These are phyloP conservation scores for Kodamaea hsintzibuensis DNA, from an alignment of 805 yeast species.

Conservation along the genomic window DNA sequence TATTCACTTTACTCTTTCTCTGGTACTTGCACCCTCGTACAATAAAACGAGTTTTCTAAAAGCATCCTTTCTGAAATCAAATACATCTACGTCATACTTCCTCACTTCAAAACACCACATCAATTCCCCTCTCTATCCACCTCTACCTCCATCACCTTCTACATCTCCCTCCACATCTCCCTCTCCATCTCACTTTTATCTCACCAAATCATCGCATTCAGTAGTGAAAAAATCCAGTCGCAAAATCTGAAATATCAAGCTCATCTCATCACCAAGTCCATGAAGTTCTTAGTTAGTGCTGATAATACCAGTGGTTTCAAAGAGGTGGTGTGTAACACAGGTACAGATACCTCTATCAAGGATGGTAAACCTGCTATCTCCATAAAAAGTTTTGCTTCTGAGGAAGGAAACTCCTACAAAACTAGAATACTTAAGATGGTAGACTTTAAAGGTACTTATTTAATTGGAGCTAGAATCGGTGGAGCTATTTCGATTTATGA, in stretches of 20 bases:
- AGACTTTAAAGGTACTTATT: conserved; percentile 29
- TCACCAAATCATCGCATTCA: neutral
- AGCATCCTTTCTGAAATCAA: no score
- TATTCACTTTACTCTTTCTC: no score
- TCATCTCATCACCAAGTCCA: conserved; percentile 19
- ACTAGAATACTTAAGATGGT: conserved; percentile 38
- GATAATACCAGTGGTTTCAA: conserved; percentile 69
- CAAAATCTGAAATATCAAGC: conserved; percentile 1
- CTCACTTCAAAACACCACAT: no score
- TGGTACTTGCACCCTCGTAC: no score
- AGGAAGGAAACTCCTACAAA: conserved; percentile 12
- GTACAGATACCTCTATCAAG: conserved; percentile 79
- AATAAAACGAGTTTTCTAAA: no score
- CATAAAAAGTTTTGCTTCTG: conserved; percentile 42
- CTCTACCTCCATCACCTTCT: no score
- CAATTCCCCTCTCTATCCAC: neutral
- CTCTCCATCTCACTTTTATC: neutral
- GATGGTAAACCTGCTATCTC: conserved; percentile 64
- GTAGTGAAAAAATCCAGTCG: neutral
- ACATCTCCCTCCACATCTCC: neutral
- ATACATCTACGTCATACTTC: no score
- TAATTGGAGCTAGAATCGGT: conserved; percentile 44
- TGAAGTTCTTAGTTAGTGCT: conserved; percentile 65
- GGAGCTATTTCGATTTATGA: conserved; percentile 47
- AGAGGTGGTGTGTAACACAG: conserved; percentile 61